Evolutionary conservation across 2,329 filamentous ascomycete genomes (phyloP).

Genomic region (Eutypella sp.): DNA sequence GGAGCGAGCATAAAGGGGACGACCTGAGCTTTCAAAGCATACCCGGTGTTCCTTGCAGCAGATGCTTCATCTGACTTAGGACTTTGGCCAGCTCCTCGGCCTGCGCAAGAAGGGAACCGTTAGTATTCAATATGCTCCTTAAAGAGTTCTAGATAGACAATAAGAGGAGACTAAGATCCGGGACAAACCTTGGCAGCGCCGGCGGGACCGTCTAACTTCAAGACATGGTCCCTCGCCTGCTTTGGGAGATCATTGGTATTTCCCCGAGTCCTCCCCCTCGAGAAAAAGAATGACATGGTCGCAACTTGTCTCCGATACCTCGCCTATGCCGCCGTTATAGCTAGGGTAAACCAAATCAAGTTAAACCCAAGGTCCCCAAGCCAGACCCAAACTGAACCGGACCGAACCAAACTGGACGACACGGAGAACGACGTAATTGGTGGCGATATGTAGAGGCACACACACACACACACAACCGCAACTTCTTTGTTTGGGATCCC

Average conservation of each 20-base stretch:
- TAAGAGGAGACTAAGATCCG: slow-evolving; percentile 4
- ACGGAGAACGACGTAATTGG: too few relatives aligned
- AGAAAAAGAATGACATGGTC: slow-evolving; percentile 50
- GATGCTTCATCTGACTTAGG: slow-evolving; percentile 84
- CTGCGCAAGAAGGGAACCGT: slow-evolving; percentile 52
- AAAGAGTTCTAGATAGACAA: slow-evolving; percentile 7
- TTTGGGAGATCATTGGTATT: slow-evolving; percentile 49
- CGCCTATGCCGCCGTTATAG: background rate
- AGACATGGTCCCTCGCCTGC: slow-evolving; percentile 51
- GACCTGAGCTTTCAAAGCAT: slow-evolving; percentile 22
- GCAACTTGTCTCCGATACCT: background rate
- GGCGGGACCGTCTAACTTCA: slow-evolving; percentile 46
- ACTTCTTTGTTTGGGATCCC: too few relatives aligned
- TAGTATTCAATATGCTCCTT: slow-evolving; percentile 18
- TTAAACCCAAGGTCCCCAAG: too few relatives aligned
- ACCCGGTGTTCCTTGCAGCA: slow-evolving; percentile 92
- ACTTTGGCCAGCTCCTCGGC: slow-evolving; percentile 83
- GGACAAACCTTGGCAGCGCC: slow-evolving; percentile 41
- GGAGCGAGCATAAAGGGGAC: slow-evolving; percentile 3
- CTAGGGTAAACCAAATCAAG: too few relatives aligned
- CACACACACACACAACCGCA: too few relatives aligned
- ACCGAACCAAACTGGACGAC: too few relatives aligned
- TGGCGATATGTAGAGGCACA: too few relatives aligned
- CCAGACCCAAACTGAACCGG: too few relatives aligned
- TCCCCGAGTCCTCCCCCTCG: slow-evolving; percentile 46